Percentiles rank a stretch among this genome's conserved stretches.
Conservation (phyloP, 192 early-diverging fungal genomes). For the Coemansia interrupta region DNA sequence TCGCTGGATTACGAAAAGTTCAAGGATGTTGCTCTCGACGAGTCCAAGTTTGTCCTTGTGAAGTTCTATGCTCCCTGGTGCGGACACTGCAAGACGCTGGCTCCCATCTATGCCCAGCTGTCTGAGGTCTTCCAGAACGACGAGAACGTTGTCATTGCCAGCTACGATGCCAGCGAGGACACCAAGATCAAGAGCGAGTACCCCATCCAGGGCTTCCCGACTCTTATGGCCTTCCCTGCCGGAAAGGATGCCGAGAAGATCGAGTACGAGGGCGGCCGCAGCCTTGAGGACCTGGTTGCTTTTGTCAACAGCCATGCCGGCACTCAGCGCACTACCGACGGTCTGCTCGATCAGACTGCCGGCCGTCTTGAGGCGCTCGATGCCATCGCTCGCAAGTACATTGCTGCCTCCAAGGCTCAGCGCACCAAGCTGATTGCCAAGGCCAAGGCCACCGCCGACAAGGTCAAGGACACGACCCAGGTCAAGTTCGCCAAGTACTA, state of each 20-base stretch:
- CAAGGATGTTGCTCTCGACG: constrained; percentile 68
- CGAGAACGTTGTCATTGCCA: constrained; percentile 79
- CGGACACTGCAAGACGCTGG: constrained; percentile 79
- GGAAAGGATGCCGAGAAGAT: constrained; percentile 59
- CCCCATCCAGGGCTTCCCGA: constrained; percentile 81
- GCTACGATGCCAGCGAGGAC: constrained; percentile 78
- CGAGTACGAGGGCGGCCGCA: constrained; percentile 71
- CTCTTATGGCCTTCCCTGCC: constrained; percentile 79
- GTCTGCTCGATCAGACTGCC: constrained; percentile 62
- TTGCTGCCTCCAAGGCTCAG: constrained; percentile 51
- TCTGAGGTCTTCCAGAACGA: constrained; percentile 76
- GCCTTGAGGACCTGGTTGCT: constrained; percentile 66
- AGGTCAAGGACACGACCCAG: constrained; percentile 45
- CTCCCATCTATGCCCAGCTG: constrained; percentile 89
- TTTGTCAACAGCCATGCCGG: constrained; percentile 85
- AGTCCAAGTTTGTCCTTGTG: constrained; percentile 75
- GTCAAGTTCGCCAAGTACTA: constrained; percentile 76
- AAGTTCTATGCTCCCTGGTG: constrained; percentile 95
- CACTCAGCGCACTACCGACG: constrained; percentile 70
- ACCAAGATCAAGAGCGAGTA: constrained; percentile 60
- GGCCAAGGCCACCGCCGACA: constrained; percentile 47
- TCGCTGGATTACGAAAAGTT: constrained; percentile 73
- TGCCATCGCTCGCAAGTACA: constrained; percentile 59
- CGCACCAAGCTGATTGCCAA: constrained; percentile 52
- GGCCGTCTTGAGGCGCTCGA: constrained; percentile 38